Base-by-base conservation (phyloP, 768 basidiomycete genomes). In the Termitomyces heimii region DNA sequence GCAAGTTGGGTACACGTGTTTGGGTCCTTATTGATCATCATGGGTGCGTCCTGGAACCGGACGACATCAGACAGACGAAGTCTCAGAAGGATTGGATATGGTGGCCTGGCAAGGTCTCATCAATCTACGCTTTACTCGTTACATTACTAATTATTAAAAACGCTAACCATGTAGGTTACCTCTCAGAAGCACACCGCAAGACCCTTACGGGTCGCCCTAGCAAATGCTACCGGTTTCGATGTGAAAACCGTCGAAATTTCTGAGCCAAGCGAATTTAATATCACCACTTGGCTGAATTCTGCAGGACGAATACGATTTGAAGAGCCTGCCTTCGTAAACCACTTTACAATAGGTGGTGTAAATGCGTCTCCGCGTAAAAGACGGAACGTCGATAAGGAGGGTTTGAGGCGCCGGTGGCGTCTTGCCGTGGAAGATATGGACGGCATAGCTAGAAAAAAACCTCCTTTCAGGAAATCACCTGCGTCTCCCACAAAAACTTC, bases 21-120 rank as follows among this genome's bases (percentile, higher is more conserved):
- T 85, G 83, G 82, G 76, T 85, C 9, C 71, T 81, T 1, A 66
- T 86, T 53, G 73, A 82, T 51, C 68, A 71, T 18, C 65, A 61
- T 5, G 76, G 74, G 16, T 58, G 65, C 12, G 65, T 78, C 16
- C 71, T 68, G 8, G 69, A 73, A 39, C 68, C 65, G n/a, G 63
- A 64, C 22, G 61, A 69, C 22, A 48, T 64, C 22, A 63, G 66
- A 35, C 66, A 65, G 39, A 12, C n/a, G 22, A 37, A 32, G 22
- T 46, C 51, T 46, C 43, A 53, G 31, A 66, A 58, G 13, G 69
- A 70, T 31, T 61, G 67, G 56, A 68, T 82, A 39, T 90, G 88
- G 88, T 90, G 88, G 88, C 88, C 88, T 22, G 85, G 77, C 29
- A 77, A 79, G 74, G 88, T 88, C 74, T 69, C 26, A 53, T 10